phyloP scores from a whole-genome alignment of 2,329 filamentous ascomycete species.

The Penicillium sp. region DNA sequence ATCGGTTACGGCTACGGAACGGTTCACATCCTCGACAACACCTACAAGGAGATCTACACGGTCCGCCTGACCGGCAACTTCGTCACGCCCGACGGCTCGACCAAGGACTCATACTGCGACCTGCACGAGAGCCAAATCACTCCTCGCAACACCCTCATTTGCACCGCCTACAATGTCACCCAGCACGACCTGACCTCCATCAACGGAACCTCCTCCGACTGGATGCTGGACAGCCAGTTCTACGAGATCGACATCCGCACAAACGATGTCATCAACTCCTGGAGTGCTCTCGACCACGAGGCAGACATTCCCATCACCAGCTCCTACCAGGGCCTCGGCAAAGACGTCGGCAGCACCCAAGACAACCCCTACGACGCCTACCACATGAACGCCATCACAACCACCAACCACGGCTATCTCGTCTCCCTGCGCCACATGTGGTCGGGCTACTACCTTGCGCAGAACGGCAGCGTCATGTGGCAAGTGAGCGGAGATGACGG shows the following conservation, averaged over 20 bases:
- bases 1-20: constrained; percentile 34
- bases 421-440: constrained; percentile 40
- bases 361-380: constrained; percentile 37
- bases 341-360: constrained; percentile 12
- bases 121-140: constrained; percentile 39
- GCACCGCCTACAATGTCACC: constrained; percentile 39
- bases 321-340: constrained; percentile 25
- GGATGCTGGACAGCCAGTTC: constrained; percentile 36
- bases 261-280: constrained; percentile 34
- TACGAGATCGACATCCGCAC: constrained; percentile 38
- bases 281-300: constrained; percentile 37
- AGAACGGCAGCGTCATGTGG: constrained; percentile 27
- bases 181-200: constrained; percentile 33
- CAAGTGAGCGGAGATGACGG: constrained; percentile 12
- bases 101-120: constrained; percentile 34
- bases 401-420: constrained; percentile 35
- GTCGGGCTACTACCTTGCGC: constrained; percentile 33
- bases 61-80: constrained; percentile 30
- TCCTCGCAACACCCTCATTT: constrained; percentile 34
- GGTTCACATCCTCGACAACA: constrained; percentile 36
- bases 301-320: constrained; percentile 30
- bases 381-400: constrained; percentile 38
- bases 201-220: constrained; percentile 32
- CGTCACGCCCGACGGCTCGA: constrained; percentile 26
- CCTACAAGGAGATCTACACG: constrained; percentile 36